Conservation (phyloP, 129 eudicot genomes). For the Flaveria linearis region DNA sequence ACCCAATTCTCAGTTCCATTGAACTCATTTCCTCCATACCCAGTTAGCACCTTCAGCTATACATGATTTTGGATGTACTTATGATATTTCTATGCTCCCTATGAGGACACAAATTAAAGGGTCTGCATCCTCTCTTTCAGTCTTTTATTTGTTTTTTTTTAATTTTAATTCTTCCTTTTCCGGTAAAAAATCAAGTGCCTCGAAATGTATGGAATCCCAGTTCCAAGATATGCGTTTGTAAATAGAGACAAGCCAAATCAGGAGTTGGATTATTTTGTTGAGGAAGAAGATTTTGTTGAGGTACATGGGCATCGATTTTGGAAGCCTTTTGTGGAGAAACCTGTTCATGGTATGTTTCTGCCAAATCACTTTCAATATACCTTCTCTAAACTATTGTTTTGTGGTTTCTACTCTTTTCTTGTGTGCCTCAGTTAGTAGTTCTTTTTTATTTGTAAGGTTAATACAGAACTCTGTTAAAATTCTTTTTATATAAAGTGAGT, state of each 20-base stretch:
- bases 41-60: too few relatives aligned
- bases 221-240: slow-evolving; percentile 90
- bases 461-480: neutral
- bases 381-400: neutral
- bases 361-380: neutral
- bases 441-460: neutral
- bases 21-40: too few relatives aligned
- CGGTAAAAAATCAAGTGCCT: slow-evolving; percentile 58
- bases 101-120: neutral
- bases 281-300: slow-evolving; percentile 96
- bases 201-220: slow-evolving; percentile 86
- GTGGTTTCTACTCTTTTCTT: slow-evolving; percentile 19
- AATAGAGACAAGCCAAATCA: slow-evolving; percentile 79
- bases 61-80: neutral
- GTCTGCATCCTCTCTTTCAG: slow-evolving; percentile 1
- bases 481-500: neutral
- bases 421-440: neutral
- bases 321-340: slow-evolving; percentile 98
- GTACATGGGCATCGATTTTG: slow-evolving; percentile 87
- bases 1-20: too few relatives aligned
- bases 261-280: slow-evolving; percentile 87
- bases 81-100: slow-evolving; percentile 3
- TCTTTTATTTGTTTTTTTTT: neutral
- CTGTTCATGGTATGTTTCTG: slow-evolving; percentile 73
- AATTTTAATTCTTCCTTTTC: slow-evolving; percentile 12